Evolutionary conservation across 2,329 filamentous ascomycete genomes (phyloP).

Genomic region (Diaporthe ilicicola): DNA sequence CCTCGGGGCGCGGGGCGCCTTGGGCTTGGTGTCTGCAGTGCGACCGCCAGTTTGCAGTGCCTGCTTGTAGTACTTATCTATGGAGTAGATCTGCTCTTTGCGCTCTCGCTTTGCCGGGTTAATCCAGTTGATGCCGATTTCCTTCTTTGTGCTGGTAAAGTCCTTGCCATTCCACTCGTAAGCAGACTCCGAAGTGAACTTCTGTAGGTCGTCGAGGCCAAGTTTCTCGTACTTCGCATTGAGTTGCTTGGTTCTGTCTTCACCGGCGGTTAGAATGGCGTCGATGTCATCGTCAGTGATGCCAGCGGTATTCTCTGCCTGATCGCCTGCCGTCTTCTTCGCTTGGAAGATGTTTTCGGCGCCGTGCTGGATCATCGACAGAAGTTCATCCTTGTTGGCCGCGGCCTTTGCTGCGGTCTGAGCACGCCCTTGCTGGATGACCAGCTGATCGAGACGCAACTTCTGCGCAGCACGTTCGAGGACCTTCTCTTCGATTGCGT

Average conservation of each 20-base stretch:
- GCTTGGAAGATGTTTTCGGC: conserved; percentile 92
- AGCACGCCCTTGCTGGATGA: conserved; percentile 96
- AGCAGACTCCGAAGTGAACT: conserved; percentile 95
- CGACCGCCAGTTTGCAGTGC: conserved; percentile 81
- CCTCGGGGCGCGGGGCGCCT: conserved; percentile 93
- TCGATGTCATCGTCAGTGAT: conserved; percentile 93
- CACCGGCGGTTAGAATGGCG: conserved; percentile 83
- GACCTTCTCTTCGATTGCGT: conserved; percentile 98
- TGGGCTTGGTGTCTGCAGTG: conserved; percentile 87
- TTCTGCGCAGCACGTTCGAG: conserved; percentile 97
- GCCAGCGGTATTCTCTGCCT: conserved; percentile 67
- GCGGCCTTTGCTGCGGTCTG: conserved; percentile 91
- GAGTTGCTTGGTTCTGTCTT: conserved; percentile 86
- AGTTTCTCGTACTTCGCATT: conserved; percentile 97
- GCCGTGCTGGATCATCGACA: conserved; percentile 98
- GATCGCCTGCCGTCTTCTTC: conserved; percentile 70
- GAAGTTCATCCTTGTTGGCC: conserved; percentile 92
- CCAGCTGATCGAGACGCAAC: conserved; percentile 92
- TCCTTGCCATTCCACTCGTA: conserved; percentile 99
- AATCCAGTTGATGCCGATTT: conserved; percentile 95
- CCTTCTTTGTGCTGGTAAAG: conserved; percentile 90
- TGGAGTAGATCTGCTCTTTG: conserved; percentile 97
- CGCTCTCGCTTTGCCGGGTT: conserved; percentile 98
- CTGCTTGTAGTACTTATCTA: conserved; percentile 98
- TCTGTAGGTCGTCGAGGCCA: conserved; percentile 95